Evolutionary conservation across 768 basidiomycete genomes (phyloP), one percentile per base, ranked within the genome.

Genomic region (Collybia mongolica): DNA sequence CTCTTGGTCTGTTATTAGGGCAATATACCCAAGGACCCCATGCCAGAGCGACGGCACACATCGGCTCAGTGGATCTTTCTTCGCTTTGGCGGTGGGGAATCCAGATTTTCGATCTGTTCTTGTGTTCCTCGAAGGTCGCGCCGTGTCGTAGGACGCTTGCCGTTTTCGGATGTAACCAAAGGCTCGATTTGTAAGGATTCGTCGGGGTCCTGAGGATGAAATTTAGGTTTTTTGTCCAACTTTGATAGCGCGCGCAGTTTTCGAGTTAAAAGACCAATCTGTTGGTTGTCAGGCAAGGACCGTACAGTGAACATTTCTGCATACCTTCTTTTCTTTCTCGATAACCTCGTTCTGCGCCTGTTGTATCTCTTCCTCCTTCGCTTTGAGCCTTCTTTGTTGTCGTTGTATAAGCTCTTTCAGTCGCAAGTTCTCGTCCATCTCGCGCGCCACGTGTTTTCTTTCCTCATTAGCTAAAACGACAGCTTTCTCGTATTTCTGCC

Each of bases 211-310:
- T 39, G 35, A 39, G 37, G 23, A 2, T 15, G 36, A 8, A 39
- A 18, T 2, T 19, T 39, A 18, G 9, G 46, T 36, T 24, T 35
- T 4, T 39, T 47, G 6, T 6, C 24, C 14, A 7, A 28, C n/a
- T 47, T 47, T 7, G 46, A 26, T 23, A 47, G 46, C 7, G 24
- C 46, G 17, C 17, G 24, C 24, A 47, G 37, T 18, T 47, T 47
- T 15, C 23, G 37, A 1, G 23, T 47, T 36, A 38, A 26, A 17
- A 47, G 7, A 24, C 17, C 17, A 12, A 47, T 39, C 46, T 47
- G 9, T 39, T 7, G 23, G 32, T 32, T n/a, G 20, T 26, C 1
- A 19, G 17, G 46, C 28, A 11, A 39, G 23, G 18, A 26, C 17
- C 3, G 8, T n/a, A 46, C 17, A 12, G 14, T 26, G n/a, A 18